Conservation (phyloP, 2,329 filamentous ascomycete species). For the Corniculantispora saksenae region DNA sequence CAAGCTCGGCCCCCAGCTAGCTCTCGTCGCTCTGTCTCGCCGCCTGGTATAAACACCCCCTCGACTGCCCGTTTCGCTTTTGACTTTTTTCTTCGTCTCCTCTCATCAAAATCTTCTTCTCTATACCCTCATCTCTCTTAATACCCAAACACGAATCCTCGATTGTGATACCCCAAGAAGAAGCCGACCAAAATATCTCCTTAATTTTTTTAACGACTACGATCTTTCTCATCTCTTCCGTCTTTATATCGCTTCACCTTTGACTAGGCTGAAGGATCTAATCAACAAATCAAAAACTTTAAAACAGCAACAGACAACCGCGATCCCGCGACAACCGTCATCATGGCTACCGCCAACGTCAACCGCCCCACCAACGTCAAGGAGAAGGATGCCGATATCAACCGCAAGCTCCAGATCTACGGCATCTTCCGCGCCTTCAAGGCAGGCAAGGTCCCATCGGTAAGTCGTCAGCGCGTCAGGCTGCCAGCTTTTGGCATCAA, state of each 20-base stretch:
- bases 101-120: constrained; percentile 5
- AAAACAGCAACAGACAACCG: neutral
- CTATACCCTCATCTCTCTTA: constrained; percentile 18
- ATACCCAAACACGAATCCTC: constrained; percentile 17
- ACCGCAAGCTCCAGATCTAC: constrained; percentile 91
- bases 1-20: constrained; percentile 16
- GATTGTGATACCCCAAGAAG: constrained; percentile 16
- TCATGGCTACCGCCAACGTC: constrained; percentile 46
- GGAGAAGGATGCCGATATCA: constrained; percentile 82
- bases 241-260: neutral
- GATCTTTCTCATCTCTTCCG: neutral
- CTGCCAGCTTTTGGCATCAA: constrained; percentile 13
- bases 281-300: neutral
- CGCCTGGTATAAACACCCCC: constrained; percentile 20
- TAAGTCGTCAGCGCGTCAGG: constrained; percentile 48
- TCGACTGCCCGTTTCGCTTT: constrained; percentile 12
- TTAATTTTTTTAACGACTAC: constrained; percentile 16
- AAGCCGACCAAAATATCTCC: neutral
- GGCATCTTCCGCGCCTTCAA: constrained; percentile 86
- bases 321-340: constrained; percentile 17
- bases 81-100: neutral
- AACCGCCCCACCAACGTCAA: constrained; percentile 74
- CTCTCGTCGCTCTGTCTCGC: neutral
- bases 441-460: constrained; percentile 86
- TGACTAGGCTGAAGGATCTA: constrained; percentile 13